Conservation (phyloP, 2,329 filamentous ascomycete genomes). For the Penicillium sp. region DNA sequence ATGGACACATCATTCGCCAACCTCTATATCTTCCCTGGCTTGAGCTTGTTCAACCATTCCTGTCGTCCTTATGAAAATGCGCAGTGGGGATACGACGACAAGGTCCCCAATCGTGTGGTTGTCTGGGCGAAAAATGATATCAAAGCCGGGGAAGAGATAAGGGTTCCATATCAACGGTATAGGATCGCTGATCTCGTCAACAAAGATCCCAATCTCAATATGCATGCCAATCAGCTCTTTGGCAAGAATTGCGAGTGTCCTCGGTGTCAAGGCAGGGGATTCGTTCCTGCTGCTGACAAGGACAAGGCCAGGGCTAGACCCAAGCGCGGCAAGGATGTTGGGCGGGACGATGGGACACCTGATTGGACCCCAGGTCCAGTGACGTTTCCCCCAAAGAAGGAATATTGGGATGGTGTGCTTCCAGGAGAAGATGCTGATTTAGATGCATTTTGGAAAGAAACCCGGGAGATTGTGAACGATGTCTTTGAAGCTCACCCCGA, state of each 20-base stretch:
- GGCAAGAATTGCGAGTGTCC: constrained; percentile 19
- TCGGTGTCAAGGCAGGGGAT: background rate
- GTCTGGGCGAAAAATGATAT: constrained; percentile 30
- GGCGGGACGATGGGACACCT: background rate
- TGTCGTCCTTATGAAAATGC: constrained; percentile 27
- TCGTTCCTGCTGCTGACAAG: background rate
- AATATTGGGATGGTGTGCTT: background rate
- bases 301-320: background rate
- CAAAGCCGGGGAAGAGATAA: constrained; percentile 27
- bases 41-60: constrained; percentile 35
- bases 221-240: constrained; percentile 13
- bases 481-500: background rate
- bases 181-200: background rate
- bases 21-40: constrained; percentile 34
- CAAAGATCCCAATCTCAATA: background rate
- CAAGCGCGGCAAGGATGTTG: background rate
- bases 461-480: background rate
- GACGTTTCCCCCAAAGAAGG: background rate
- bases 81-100: constrained; percentile 30
- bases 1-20: constrained; percentile 27
- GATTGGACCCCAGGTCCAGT: constrained; percentile 1
- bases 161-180: constrained; percentile 20
- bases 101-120: constrained; percentile 31
- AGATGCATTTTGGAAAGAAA: background rate
- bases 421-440: background rate